Conservation (phyloP, 225 moss, liverwort and hornwort genomes). For the Lunularia cruciata region DNA sequence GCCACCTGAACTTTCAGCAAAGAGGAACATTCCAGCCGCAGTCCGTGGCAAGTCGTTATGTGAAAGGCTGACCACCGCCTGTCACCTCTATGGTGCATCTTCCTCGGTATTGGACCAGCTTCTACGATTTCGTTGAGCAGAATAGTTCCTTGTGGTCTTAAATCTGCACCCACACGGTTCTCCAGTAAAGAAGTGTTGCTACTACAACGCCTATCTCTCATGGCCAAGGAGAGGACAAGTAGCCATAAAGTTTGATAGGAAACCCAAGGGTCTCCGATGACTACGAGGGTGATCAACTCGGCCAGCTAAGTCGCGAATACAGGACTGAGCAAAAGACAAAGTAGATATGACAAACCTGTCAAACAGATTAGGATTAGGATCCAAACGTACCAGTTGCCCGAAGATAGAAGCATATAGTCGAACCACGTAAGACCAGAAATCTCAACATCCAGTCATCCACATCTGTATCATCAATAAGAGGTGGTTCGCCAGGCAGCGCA, state of each 20-base stretch:
- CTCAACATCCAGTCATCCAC: conserved; percentile 98
- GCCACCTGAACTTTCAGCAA: conserved; percentile 65
- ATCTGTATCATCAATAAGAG: conserved; percentile 85
- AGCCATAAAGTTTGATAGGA: no score
- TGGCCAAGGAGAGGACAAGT: no score
- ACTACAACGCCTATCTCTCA: no score
- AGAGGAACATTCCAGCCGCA: conserved; percentile 88
- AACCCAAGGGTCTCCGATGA: no score
- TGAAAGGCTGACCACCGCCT: conserved; percentile 94
- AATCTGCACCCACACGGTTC: conserved; percentile 46
- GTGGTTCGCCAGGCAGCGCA: conserved; percentile 87
- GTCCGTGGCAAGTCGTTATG: conserved; percentile 93
- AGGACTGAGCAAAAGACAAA: no score
- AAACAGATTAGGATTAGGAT: no score
- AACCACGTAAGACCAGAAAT: conserved; percentile 84
- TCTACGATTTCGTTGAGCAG: conserved; percentile 90
- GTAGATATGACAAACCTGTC: no score
- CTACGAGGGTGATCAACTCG: no score
- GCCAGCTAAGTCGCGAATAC: no score
- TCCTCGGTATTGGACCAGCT: conserved; percentile 75
- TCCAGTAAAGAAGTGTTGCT: no score
- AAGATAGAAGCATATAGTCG: conserved; percentile 81
- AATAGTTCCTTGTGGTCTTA: conserved; percentile 96
- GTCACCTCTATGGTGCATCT: conserved; percentile 84
- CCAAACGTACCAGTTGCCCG: conserved; percentile 70